phyloP scores from a whole-genome alignment of 768 basidiomycete species.

The Pleurotus giganteus region DNA sequence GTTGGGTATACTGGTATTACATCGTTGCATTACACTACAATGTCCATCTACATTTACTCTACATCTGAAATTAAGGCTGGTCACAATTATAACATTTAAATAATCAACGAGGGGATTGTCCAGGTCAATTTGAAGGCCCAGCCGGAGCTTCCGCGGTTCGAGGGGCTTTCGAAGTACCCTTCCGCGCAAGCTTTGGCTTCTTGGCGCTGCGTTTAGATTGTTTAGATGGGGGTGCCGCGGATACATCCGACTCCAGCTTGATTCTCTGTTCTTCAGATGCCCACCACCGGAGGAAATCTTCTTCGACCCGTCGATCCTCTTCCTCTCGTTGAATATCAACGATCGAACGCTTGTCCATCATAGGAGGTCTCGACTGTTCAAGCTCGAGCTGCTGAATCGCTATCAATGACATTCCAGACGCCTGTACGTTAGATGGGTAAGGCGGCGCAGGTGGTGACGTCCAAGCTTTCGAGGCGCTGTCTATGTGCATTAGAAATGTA shows the following conservation, averaged over 20 bases:
- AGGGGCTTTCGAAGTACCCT: too few species aligned
- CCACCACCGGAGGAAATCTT: conserved; percentile 90
- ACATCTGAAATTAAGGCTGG: too few species aligned
- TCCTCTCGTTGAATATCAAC: conserved; percentile 89
- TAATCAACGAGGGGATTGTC: too few species aligned
- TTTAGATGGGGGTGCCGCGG: too few species aligned
- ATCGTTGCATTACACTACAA: too few species aligned
- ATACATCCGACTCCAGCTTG: conserved; percentile 48
- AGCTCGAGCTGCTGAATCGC: conserved; percentile 85
- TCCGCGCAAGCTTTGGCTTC: too few species aligned
- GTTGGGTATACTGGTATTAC: too few species aligned
- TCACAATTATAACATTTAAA: too few species aligned
- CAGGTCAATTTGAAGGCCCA: too few species aligned
- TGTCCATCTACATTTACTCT: too few species aligned
- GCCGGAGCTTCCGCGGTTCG: too few species aligned
- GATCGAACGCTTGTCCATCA: conserved; percentile 61
- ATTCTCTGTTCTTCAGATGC: conserved; percentile 74
- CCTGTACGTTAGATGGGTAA: conserved; percentile 26
- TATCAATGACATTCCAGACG: conserved; percentile 58
- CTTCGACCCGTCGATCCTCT: conserved; percentile 59
- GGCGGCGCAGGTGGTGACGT: conserved; percentile 52
- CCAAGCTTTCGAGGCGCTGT: conserved; percentile 61
- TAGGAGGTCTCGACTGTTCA: conserved; percentile 38
- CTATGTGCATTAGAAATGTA: background rate
- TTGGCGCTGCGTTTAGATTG: too few species aligned